Evolutionary conservation across 2,329 filamentous ascomycete genomes (phyloP).

Genomic region (Nothopassalora personata): DNA sequence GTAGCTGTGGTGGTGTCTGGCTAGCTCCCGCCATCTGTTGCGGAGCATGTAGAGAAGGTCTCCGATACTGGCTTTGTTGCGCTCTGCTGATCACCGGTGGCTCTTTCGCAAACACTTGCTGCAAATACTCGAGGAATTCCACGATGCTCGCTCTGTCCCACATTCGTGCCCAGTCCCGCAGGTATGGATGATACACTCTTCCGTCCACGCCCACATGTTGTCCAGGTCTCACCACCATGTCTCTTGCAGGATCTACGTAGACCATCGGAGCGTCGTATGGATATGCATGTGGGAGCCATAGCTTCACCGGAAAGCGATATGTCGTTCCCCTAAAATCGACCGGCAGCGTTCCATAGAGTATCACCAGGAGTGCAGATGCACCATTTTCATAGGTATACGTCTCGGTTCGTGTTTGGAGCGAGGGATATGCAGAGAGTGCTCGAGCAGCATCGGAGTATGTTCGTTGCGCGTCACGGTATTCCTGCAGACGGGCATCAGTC

Average conservation of each 20-base stretch:
- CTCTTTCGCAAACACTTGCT: conserved; percentile 88
- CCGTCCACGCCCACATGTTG: conserved; percentile 94
- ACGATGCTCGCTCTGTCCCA: conserved; percentile 78
- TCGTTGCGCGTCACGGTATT: conserved; percentile 88
- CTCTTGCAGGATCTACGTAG: conserved; percentile 82
- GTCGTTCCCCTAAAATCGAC: conserved; percentile 81
- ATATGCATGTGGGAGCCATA: conserved; percentile 92
- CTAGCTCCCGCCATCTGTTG: conserved; percentile 46
- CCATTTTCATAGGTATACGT: conserved; percentile 95
- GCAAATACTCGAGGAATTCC: conserved; percentile 75
- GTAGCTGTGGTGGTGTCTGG: conserved; percentile 29
- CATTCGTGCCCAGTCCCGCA: conserved; percentile 81
- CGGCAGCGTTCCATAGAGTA: conserved; percentile 82
- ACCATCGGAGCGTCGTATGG: conserved; percentile 78
- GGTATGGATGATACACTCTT: conserved; percentile 89
- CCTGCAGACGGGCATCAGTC: conserved; percentile 50
- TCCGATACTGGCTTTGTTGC: conserved; percentile 41
- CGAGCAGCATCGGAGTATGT: conserved; percentile 89
- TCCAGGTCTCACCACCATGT: conserved; percentile 83
- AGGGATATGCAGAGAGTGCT: conserved; percentile 70
- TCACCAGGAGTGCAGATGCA: conserved; percentile 75
- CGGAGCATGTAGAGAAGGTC: conserved; percentile 66
- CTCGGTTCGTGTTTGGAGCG: conserved; percentile 79
- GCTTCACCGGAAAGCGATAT: conserved; percentile 83
- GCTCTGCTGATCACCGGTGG: conserved; percentile 79